Percentiles rank a stretch among this genome's conserved stretches.
Conservation (phyloP, 106 monocot genomes). For the Amphibolis antarctica region DNA sequence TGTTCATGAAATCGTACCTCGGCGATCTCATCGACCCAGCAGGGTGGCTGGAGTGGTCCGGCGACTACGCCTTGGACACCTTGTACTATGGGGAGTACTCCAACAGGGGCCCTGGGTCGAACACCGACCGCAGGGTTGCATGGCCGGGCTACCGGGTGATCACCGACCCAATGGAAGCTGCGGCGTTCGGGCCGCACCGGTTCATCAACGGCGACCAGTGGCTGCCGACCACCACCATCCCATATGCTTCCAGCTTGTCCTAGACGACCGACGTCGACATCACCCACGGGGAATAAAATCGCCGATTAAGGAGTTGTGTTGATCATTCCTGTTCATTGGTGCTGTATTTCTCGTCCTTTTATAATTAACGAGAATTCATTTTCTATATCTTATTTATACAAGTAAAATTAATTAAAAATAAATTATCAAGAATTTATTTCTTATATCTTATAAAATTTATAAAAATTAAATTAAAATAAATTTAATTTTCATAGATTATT, state of each 20-base stretch:
- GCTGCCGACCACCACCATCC: conserved; percentile 19
- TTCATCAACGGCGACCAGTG: conserved; percentile 16
- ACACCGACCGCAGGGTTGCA: conserved; percentile 14
- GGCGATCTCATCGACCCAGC: conserved; percentile 14
- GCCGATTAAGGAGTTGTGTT: too few relatives aligned
- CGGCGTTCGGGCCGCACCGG: conserved; percentile 5
- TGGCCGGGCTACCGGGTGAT: conserved; percentile 34
- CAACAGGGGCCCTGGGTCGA: conserved; percentile 33
- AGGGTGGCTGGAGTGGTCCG: conserved; percentile 36
- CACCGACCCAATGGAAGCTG: conserved; percentile 13
- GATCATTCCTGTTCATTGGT: too few relatives aligned
- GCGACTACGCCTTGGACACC: conserved; percentile 22
- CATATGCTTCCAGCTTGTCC: conserved; percentile 12
- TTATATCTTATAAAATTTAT: too few relatives aligned
- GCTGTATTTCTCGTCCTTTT: too few relatives aligned
- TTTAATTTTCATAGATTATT: too few relatives aligned
- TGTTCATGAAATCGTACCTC: conserved; percentile 32
- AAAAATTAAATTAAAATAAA: too few relatives aligned
- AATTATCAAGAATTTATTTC: too few relatives aligned
- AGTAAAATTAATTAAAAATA: too few relatives aligned
- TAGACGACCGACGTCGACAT: too few relatives aligned
- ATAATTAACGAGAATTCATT: too few relatives aligned
- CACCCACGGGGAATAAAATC: too few relatives aligned
- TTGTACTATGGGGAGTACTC: conserved; percentile 34
- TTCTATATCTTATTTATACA: too few relatives aligned